A percentile compares a stretch with the other conserved stretches of the same genome.
Evolutionary conservation across 148 eudicot species (phyloP).

Genomic region (Drosera capensis): DNA sequence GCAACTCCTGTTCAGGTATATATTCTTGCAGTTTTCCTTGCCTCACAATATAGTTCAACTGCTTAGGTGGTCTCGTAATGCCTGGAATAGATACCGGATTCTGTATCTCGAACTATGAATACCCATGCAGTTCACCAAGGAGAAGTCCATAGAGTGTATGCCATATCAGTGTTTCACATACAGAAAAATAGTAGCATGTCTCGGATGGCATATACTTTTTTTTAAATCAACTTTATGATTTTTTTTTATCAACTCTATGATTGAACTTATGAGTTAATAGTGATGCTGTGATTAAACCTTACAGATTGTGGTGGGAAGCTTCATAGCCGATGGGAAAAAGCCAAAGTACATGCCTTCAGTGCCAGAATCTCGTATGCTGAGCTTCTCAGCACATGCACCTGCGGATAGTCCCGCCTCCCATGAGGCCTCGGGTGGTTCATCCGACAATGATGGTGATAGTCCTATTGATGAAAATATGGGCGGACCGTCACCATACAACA

Average conservation of each 20-base stretch:
- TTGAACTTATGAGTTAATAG: not conserved
- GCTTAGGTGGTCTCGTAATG: not conserved
- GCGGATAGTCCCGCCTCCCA: slow-evolving; percentile 38
- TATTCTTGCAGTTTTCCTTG: not conserved
- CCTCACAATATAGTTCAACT: too few relatives aligned
- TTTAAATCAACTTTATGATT: not conserved
- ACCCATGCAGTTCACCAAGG: too few relatives aligned
- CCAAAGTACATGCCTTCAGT: slow-evolving; percentile 27
- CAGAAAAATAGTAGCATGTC: not conserved
- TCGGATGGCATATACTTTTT: not conserved
- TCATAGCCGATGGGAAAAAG: slow-evolving; percentile 41
- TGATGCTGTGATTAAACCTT: not conserved
- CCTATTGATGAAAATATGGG: slow-evolving; percentile 11
- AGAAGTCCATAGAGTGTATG: too few relatives aligned
- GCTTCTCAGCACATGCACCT: slow-evolving; percentile 18
- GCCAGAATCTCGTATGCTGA: slow-evolving; percentile 9
- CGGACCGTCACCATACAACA: slow-evolving; percentile 13
- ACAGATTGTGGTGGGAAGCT: slow-evolving; percentile 58
- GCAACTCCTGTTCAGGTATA: slow-evolving; percentile 77
- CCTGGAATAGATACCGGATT: not conserved
- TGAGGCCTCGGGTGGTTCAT: slow-evolving; percentile 38
- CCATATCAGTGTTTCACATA: too few relatives aligned
- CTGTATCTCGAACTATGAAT: too few relatives aligned
- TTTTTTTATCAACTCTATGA: not conserved
- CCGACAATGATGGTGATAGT: slow-evolving; percentile 30